Evolutionary conservation across 2,329 filamentous ascomycete genomes (phyloP), one percentile per base, ranked within the genome.

Genomic region (Cladophialophora chaetospira): DNA sequence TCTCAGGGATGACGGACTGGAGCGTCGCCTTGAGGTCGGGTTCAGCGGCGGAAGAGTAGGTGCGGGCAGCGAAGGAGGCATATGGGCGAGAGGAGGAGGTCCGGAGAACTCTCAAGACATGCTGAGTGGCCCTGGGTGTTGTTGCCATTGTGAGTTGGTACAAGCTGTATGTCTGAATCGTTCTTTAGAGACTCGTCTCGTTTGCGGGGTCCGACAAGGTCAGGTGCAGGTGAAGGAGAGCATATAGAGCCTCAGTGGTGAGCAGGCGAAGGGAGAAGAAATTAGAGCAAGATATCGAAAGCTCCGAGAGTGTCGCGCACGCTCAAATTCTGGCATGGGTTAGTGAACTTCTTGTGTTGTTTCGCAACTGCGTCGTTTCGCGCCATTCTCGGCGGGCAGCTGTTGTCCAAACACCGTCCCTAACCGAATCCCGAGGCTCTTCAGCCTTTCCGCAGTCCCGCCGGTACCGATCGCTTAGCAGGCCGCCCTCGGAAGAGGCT

Each of bases 21-120:
- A 99, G 85, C 11, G 90, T 90, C 50, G 89, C 80, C 77, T 97
- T 99, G 70, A 99, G 85, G 71, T 93, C 89, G 57, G 89, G 89
- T 74, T 97, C 93, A 57, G 89, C 81, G 48, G 85, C 81, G 40
- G 89, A 85, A 63, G 88, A 85, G 77, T 91, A 92, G 72, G 73
- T 78, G 69, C 88, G 81, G 45, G 38, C 42, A 17, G 47, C 40
- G 29, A 59, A 54, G 36, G 55, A 60, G 25, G 61, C 48, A 29
- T 60, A 60, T 4, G 61, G 42, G 6, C 59, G 63, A 25, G 42
- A 52, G 17, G 61, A 53, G 11, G 53, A 23, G 35, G 50, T 33
- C 26, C 60, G 48, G 5, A 66, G 57, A 38, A 59, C 59, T 53
- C 57, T 61, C 21, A 66, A 53, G 44, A 55, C 64, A n/a, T 60